Evolutionary conservation across 257 asterid species (phyloP), one percentile per base, ranked within the genome.

Genomic region (Solanum microdontum): DNA sequence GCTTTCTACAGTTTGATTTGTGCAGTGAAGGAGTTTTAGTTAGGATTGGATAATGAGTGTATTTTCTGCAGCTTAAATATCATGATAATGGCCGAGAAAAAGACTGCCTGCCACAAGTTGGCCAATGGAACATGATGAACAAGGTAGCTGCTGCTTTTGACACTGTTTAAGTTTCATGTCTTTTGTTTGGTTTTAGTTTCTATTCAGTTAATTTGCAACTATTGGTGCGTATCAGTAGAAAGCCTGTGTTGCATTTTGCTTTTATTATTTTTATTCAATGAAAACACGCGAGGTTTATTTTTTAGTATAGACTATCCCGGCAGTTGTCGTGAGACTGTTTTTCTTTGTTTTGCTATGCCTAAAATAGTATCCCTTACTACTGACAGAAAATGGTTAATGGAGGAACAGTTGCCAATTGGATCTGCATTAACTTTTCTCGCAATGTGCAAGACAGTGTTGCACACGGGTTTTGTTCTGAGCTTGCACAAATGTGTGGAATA

Each of bases 101-200:
- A 89, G 98, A 96, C 84, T 96, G 99, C 82, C 93, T 94, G 73
- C 99, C 99, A 0, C 97, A 95, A 91, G 98, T 96, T 87, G 99
- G 99, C 30, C 99, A 97, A 79, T 97, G 99, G 99, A 95, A 97
- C 24, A 97, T 97, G 99, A 95, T 94, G 99, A 94, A 97, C n/a
- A 95, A 96, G 98, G 99, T 97, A 86, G 39, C 60, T 64, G 60
- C 36, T 40, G 5, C 17, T 64, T 45, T 79, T 84, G 64, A 24
- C 28, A 12, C 68, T 7, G 43, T 48, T 36, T 73, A 55, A 30
- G 48, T 73, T 43, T 39, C 19, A 23, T 14, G 24, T n/a, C 77
- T 66, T 66, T 72, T 73, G 30, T 58, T 23, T 51, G 40, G 4
- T 82, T 48, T 76, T 51, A 14, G 17, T 82, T 48, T 48, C 39